Base-by-base conservation (phyloP, 768 basidiomycete species). In the Mycena indigotica region DNA sequence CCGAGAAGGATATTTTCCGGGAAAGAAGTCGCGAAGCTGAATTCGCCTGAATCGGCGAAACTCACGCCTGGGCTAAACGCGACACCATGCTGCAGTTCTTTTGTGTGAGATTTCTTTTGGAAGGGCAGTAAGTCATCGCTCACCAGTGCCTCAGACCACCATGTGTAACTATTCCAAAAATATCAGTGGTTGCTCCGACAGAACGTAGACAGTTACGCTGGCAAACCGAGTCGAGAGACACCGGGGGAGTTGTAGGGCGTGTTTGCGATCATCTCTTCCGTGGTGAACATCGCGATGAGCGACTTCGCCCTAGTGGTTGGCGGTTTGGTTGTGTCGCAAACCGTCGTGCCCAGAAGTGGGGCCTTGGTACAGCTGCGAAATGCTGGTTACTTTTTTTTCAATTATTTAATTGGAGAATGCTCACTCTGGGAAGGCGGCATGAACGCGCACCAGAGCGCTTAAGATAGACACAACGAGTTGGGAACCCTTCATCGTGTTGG, bases 121-220 rank as follows among this genome's bases (percentile, higher is more conserved):
- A 60, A 39, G 39, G 35, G 12, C 39, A 25, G 40, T 35, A 28
- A 44, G 26, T 25, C 4, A 41, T 19, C 28, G 13, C 28, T 66
- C 62, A 84, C 84, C 64, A 85, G 64, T 2, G 77, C 83, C 70
- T 85, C 83, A 23, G 79, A 80, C 83, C 84, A 85, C 83, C 83
- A 84, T 46, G 83, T 73, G 52, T 86, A 48, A 4, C 46, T 48
- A n/a, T n/a, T n/a, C n/a, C n/a, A n/a, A n/a, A n/a, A n/a, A n/a
- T n/a, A n/a, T n/a, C n/a, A n/a, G n/a, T n/a, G n/a, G n/a, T n/a
- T n/a, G n/a, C n/a, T n/a, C n/a, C n/a, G n/a, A n/a, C n/a, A n/a
- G n/a, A n/a, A n/a, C n/a, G n/a, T n/a, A 26, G 8, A 28, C 8
- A 44, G 13, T 4, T 48, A 86, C 17, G 77, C 65, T 10, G 83